Evolutionary conservation across 2,329 filamentous ascomycete genomes (phyloP).

Genomic region (Aspergillus sp.): DNA sequence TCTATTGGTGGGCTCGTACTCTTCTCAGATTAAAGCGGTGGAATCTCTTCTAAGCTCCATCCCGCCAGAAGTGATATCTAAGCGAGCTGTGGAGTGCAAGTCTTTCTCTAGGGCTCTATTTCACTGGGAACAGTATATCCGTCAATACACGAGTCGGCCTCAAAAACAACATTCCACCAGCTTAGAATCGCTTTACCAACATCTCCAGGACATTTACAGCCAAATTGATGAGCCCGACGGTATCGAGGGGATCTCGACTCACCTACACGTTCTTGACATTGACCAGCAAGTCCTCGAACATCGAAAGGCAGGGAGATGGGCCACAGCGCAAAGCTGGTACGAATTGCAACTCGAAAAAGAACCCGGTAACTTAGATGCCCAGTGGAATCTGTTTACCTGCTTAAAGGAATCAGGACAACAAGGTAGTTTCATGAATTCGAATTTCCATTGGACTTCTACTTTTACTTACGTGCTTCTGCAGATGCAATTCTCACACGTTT

Average conservation of each 20-base stretch:
- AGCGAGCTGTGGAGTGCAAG: conserved; percentile 86
- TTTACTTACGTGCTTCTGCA: conserved; percentile 33
- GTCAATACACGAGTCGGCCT: conserved; percentile 50
- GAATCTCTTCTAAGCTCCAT: conserved; percentile 70
- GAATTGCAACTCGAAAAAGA: conserved; percentile 82
- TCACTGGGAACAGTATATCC: conserved; percentile 89
- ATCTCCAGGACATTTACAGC: conserved; percentile 89
- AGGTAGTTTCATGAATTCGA: conserved; percentile 53
- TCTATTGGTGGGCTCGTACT: conserved; percentile 31
- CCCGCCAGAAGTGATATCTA: conserved; percentile 71
- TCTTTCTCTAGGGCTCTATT: conserved; percentile 91
- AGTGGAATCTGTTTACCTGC: conserved; percentile 81
- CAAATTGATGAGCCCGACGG: conserved; percentile 98
- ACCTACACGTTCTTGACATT: conserved; percentile 81
- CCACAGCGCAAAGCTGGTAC: conserved; percentile 95
- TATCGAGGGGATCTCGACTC: conserved; percentile 88
- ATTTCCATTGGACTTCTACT: background rate
- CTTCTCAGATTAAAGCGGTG: conserved; percentile 59
- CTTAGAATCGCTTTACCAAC: conserved; percentile 66
- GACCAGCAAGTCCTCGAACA: conserved; percentile 93
- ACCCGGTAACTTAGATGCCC: conserved; percentile 73
- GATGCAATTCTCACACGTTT: conserved; percentile 85
- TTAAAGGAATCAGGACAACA: conserved; percentile 95
- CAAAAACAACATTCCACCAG: conserved; percentile 53
- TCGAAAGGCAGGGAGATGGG: conserved; percentile 89